Base-by-base conservation (phyloP, 192 early-diverging fungal genomes). In the Dispira simplex region DNA sequence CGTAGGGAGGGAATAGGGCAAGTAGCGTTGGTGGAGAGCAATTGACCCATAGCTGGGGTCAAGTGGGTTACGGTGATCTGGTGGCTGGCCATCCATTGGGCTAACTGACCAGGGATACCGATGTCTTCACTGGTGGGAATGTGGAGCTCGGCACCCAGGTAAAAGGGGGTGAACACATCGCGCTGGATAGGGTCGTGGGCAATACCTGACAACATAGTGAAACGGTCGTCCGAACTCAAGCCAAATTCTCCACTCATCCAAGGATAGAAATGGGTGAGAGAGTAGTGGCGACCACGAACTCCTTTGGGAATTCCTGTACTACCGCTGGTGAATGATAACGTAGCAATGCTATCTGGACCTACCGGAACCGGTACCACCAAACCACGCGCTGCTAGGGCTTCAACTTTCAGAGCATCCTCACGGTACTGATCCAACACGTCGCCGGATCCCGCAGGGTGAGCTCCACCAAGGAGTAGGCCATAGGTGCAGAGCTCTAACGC, bases 181-280 rank as follows among this genome's bases (percentile, higher is more conserved):
- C 97, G 89, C 76, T 99, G 97, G 70, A 99, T 96, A 43, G 97
- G 97, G 68, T 99, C 97, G 67, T 99, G 97, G 8, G 97, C 97
- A 73, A 99, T 99, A 8, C 97, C 97, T 56, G 89, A 92, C 43
- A 99, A 79, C 95, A 99, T 97, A 11, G 97, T 98, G 71, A 99
- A 99, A 2, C 81, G 77, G 58, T 94, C 93, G 20, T 77, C 71
- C 18, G 80, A 74, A 45, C 85, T 79, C 23, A 99, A 69, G 8
- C 81, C 83, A 68, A 99, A 99, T 67, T 89, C 83, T 27, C 78
- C 46, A 20, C 73, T 73, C 95, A 98, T 99, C 95, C 97, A 99
- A 52, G 95, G 93, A 71, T 95, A 95, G 70, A 95, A 99, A 74
- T 99, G 94, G 18, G 97, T 98, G 68, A 99, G 81, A 8, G 95